Evolutionary conservation across 306 rosid species (phyloP), one percentile per base, ranked within the genome.

Genomic region (Gastrolobium villosum): DNA sequence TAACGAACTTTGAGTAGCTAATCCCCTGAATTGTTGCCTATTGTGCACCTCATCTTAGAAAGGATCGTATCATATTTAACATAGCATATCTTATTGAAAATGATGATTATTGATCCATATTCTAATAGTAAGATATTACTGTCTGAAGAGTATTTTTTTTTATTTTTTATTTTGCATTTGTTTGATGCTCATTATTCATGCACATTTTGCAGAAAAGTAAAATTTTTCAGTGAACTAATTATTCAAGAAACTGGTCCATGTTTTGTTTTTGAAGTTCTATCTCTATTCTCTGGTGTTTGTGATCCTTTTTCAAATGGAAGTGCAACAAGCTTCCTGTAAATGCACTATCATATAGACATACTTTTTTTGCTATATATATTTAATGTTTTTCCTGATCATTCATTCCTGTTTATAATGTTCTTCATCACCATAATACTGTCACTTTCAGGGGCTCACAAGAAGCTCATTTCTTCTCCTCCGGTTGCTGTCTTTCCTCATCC

Each of bases 401-500:
- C 53, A 26, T 64, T 77, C 39, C 34, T 49, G 37, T 37, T 73
- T 67, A 39, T 74, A 44, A 26, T n/a, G 52, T 74, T 81, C 37
- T 75, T 83, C 30, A 61, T 81, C 74, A 60, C 68, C 14, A 39
- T 41, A 54, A 80, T 53, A 26, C 70, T 68, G 56, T 72, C 52
- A 65, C 82, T 79, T 82, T 60, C 91, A 96, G 99, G 89, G 35
- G 98, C 93, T 86, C 91, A 93, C 77, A 91, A 96, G 80, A 89
- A 89, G 83, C 97, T 96, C 79, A 93, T 96, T 71, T 76, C 87
- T 14, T 96, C 99, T 78, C 99, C 98, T 75, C 94, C 99, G 6
- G 93, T 93, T 64, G 98, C 99, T 3, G 93, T 96, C 75, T 96
- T 96, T 83, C 99, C 99, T 67, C 99, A 96, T 59, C 99, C 99